A percentile compares a stretch with the other conserved stretches of the same genome.
Evolutionary conservation across 73 alveolate genomes (phyloP).

Genomic region (Breviolum minutum): DNA sequence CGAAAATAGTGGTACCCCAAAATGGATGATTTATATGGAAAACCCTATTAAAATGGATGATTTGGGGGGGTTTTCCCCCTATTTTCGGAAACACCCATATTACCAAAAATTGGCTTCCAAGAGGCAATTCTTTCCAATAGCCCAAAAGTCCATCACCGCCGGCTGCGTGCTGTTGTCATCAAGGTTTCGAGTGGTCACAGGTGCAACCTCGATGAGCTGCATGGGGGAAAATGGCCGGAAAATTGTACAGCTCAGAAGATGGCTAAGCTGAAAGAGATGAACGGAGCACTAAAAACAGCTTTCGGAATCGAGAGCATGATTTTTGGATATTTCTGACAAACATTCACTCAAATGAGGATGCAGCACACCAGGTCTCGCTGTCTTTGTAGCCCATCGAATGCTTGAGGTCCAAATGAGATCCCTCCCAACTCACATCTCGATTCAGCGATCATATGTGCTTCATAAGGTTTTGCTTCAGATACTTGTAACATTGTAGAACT

Average conservation of each 20-base stretch:
- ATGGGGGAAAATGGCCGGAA: too few relatives aligned
- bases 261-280: background rate
- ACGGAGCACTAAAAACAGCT: background rate
- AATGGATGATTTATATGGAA: too few relatives aligned
- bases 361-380: slow-evolving; percentile 76
- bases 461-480: too few relatives aligned
- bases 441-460: background rate
- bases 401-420: slow-evolving; percentile 61
- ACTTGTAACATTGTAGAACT: too few relatives aligned
- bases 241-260: background rate
- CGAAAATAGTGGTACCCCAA: too few relatives aligned
- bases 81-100: too few relatives aligned
- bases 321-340: background rate
- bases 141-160: slow-evolving; percentile 83
- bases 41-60: too few relatives aligned
- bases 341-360: background rate
- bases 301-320: background rate
- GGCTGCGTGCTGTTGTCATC: slow-evolving; percentile 61
- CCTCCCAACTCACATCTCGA: slow-evolving; percentile 9
- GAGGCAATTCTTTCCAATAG: slow-evolving; percentile 80
- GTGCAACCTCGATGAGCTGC: slow-evolving; percentile 37
- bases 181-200: slow-evolving; percentile 43
- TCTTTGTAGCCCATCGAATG: slow-evolving; percentile 89
- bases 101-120: background rate
- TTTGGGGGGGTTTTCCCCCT: too few relatives aligned